Conservation (phyloP, 2,329 filamentous ascomycete genomes). For the Trichocomaceae sp. region DNA sequence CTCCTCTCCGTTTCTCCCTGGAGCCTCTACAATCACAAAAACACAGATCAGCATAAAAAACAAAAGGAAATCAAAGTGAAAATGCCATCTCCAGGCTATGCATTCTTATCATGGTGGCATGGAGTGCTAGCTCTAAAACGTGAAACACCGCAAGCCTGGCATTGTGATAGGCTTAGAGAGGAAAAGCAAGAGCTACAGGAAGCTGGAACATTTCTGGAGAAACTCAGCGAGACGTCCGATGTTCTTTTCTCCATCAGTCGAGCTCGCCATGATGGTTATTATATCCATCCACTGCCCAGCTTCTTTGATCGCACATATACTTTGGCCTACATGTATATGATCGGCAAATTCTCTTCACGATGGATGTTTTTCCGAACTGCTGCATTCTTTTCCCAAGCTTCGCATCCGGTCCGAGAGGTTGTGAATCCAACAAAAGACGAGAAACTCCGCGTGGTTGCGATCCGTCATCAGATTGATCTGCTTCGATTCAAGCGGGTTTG, state of each 20-base stretch:
- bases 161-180: conserved; percentile 35
- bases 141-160: conserved; percentile 33
- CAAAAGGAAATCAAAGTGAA: neutral
- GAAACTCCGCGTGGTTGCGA: conserved; percentile 31
- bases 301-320: conserved; percentile 19
- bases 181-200: conserved; percentile 33
- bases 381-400: conserved; percentile 26
- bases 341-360: conserved; percentile 40
- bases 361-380: conserved; percentile 38
- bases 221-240: conserved; percentile 42
- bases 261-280: conserved; percentile 34
- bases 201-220: conserved; percentile 25
- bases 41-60: neutral
- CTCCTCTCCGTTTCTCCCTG: too few species aligned
- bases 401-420: conserved; percentile 35
- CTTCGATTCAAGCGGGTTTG: conserved; percentile 26
- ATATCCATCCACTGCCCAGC: conserved; percentile 23
- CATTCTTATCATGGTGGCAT: conserved; percentile 2
- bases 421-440: conserved; percentile 39
- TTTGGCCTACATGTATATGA: conserved; percentile 36
- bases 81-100: neutral
- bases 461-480: conserved; percentile 33
- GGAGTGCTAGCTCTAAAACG: conserved; percentile 27
- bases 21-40: too few species aligned
- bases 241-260: conserved; percentile 40